Evolutionary conservation across 257 asterid genomes (phyloP).

Genomic region (Solanum gandarillasii): DNA sequence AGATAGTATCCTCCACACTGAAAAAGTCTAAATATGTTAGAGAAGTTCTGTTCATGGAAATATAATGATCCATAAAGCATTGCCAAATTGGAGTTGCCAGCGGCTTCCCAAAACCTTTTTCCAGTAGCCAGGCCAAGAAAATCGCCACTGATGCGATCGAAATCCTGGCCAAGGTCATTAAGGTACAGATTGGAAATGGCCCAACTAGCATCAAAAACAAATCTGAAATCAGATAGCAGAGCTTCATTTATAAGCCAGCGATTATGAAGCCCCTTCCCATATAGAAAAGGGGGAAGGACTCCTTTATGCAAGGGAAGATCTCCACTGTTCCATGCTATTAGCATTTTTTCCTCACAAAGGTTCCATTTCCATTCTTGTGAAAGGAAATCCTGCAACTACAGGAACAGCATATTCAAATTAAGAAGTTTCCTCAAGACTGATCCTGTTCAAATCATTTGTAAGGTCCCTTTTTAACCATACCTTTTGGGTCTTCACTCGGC

Average conservation of each 20-base stretch:
- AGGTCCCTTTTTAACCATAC: conserved; percentile 24
- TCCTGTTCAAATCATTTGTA: conserved; percentile 7
- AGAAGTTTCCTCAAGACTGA: not conserved
- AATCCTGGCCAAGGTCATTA: conserved; percentile 18
- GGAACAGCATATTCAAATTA: conserved; percentile 12
- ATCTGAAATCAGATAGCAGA: conserved; percentile 61
- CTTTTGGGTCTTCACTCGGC: conserved; percentile 22
- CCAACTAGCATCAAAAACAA: conserved; percentile 69
- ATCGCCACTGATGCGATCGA: conserved; percentile 1
- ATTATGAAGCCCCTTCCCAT: conserved; percentile 65
- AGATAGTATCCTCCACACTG: conserved; percentile 37
- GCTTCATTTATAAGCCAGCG: conserved; percentile 78
- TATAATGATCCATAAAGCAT: conserved; percentile 67
- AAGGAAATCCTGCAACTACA: conserved; percentile 65
- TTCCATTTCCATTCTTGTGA: conserved; percentile 9
- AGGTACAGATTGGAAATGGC: conserved; percentile 51
- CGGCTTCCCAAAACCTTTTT: conserved; percentile 42
- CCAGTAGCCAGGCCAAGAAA: conserved; percentile 11
- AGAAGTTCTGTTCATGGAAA: conserved; percentile 41
- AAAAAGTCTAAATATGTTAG: conserved; percentile 35
- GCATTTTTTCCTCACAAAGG: conserved; percentile 40
- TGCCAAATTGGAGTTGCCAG: conserved; percentile 59
- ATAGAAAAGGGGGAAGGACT: conserved; percentile 76
- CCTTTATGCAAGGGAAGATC: conserved; percentile 83
- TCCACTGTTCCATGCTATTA: conserved; percentile 85